phyloP scores from a whole-genome alignment of 345 rosid species.

The Eucalyptus virginea region DNA sequence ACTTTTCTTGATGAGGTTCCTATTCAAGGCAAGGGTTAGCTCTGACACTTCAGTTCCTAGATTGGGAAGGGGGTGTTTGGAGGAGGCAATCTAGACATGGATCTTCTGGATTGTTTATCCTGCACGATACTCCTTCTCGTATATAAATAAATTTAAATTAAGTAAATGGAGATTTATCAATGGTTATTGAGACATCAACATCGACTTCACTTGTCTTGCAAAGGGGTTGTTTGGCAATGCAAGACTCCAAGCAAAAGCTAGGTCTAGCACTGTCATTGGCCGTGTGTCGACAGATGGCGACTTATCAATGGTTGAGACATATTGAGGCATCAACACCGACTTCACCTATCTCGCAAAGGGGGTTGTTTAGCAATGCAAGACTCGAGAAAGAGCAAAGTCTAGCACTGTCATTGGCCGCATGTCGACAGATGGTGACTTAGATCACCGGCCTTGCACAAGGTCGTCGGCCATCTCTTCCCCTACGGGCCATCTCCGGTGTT shows the following conservation, averaged over 20 bases:
- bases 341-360: not conserved
- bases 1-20: not conserved
- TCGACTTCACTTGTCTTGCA: not conserved
- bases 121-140: not conserved
- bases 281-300: no score
- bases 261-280: not conserved
- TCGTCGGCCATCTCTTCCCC: not conserved
- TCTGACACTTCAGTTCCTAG: not conserved
- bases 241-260: not conserved
- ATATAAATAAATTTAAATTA: not conserved
- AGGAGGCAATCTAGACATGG: not conserved
- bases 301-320: fast-evolving
- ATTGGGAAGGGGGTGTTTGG: not conserved
- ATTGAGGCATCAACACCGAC: not conserved
- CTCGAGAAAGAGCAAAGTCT: not conserved
- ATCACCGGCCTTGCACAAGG: not conserved
- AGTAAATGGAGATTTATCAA: not conserved
- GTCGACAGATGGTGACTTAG: not conserved
- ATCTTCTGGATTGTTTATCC: not conserved
- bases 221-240: not conserved
- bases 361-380: not conserved
- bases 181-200: not conserved
- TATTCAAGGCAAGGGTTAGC: not conserved
- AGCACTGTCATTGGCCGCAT: fast-evolving
- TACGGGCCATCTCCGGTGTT: fast-evolving